A percentile compares a stretch with the other conserved stretches of the same genome.
These are phyloP conservation scores for Euclidium syriacum DNA, from an alignment of 345 rosid genomes.

Conservation along the genomic window DNA sequence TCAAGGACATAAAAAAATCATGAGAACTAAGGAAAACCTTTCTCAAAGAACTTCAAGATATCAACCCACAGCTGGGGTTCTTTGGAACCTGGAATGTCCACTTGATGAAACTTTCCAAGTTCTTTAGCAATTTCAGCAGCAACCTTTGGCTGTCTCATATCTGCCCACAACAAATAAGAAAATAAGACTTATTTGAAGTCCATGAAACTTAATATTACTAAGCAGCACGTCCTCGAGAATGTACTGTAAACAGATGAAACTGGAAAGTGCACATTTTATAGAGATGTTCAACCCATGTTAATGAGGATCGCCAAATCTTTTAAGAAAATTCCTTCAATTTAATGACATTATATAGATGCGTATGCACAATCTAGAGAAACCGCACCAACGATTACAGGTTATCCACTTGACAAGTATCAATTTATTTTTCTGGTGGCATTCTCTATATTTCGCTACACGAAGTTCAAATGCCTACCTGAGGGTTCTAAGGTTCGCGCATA, in stretches of 20 bases:
- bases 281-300: background rate
- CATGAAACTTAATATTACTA: background rate
- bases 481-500: conserved; percentile 77
- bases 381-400: background rate
- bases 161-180: conserved; percentile 39
- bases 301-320: background rate
- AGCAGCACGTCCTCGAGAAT: background rate
- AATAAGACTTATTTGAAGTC: background rate
- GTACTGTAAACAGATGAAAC: background rate
- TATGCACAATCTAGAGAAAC: background rate
- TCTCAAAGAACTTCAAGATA: conserved; percentile 74
- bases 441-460: background rate
- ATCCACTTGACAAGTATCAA: background rate
- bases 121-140: conserved; percentile 87
- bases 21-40: conserved; percentile 36
- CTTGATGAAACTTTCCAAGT: conserved; percentile 71
- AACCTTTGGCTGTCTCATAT: conserved; percentile 72
- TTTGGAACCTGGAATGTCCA: conserved; percentile 79
- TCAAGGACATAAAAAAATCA: background rate
- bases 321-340: background rate
- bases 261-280: background rate
- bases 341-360: background rate
- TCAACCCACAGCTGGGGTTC: conserved; percentile 96
- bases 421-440: background rate
- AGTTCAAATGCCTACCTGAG: conserved; percentile 40